phyloP scores from a whole-genome alignment of 1,284 basidiomycete species.

The Puccinia horiana region DNA sequence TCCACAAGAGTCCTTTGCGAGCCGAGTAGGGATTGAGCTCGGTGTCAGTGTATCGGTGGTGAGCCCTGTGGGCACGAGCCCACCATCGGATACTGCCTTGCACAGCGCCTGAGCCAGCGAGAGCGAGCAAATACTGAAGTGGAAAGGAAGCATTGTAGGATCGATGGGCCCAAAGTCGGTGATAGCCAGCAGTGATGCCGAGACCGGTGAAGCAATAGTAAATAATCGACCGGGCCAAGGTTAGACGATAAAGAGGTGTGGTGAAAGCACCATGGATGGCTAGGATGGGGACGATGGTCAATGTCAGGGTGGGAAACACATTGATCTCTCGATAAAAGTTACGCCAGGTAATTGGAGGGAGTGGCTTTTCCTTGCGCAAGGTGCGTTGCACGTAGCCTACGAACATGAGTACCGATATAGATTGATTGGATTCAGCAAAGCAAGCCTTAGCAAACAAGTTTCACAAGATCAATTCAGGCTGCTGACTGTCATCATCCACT shows the following conservation, averaged over 20 bases:
- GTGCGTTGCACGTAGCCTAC: conserved; percentile 74
- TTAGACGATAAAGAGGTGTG: conserved; percentile 69
- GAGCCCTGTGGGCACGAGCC: conserved; percentile 88
- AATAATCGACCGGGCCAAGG: conserved; percentile 63
- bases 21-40: conserved; percentile 92
- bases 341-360: conserved; percentile 64
- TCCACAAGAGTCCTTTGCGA: conserved; percentile 72
- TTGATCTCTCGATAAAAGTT: conserved; percentile 74
- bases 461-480: conserved; percentile 62
- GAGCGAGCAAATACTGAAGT: conserved; percentile 74
- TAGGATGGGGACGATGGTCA: conserved; percentile 72
- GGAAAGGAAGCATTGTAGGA: conserved; percentile 82
- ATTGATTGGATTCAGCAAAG: neutral
- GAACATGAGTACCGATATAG: neutral
- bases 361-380: conserved; percentile 68
- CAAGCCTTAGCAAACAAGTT: conserved; percentile 65
- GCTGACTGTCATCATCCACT: conserved; percentile 63
- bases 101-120: conserved; percentile 79
- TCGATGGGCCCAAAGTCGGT: conserved; percentile 88
- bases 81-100: conserved; percentile 93
- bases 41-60: conserved; percentile 81
- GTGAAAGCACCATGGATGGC: conserved; percentile 70
- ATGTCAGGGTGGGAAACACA: conserved; percentile 72
- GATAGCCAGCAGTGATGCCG: conserved; percentile 73
- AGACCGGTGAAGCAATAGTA: conserved; percentile 79